Base-by-base conservation (phyloP, 2,329 filamentous ascomycete genomes). In the Scytalidium lignicola region DNA sequence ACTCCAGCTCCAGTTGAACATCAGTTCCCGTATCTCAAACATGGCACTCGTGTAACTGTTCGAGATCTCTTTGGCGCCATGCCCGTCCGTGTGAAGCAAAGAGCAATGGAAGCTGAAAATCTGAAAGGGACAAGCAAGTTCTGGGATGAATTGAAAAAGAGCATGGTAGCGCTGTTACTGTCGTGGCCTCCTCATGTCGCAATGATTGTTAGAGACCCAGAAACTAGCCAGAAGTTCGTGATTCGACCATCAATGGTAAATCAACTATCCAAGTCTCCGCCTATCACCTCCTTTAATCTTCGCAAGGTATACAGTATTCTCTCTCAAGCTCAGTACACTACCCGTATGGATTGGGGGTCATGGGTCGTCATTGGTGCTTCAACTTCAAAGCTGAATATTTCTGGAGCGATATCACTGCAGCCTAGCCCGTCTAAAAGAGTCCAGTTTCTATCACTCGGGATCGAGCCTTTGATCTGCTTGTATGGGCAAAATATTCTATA, bases 31-130 rank as follows among this genome's bases (percentile, higher is more conserved):
- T 70, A 68, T 29, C 77, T 75, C 49, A 65, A 71, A 18, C 82
- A 88, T 69, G 92, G 92, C 3, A 96, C 91, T 0, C 79, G 81
- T 22, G 82, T 92, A 2, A 77, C 76, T 0, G 85, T 95, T 5
- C 80, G 84, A 49, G 85, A 96, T 64, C 72, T 96, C 1, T 97
- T 96, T 67, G 90, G 91, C 0, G 86, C 84, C 51, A 88, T 96
- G 80, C 90, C 92, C 0, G 92, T 96, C 12, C 83, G 92, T 13
- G 85, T 95, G 21, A 95, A 93, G 63, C 87, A 90, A 58, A 79
- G 90, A 54, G 79, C 79, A 0, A 57, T 82, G 2, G 68, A 72
- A 55, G 65, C 74, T 37, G 71, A 80, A 59, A 74, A 73, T 56
- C 56, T 74, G 10, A 62, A 72, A 20, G 71, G 83, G 2, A 56